Conservation (phyloP, 768 basidiomycete species). For the Nidularia sp. region DNA sequence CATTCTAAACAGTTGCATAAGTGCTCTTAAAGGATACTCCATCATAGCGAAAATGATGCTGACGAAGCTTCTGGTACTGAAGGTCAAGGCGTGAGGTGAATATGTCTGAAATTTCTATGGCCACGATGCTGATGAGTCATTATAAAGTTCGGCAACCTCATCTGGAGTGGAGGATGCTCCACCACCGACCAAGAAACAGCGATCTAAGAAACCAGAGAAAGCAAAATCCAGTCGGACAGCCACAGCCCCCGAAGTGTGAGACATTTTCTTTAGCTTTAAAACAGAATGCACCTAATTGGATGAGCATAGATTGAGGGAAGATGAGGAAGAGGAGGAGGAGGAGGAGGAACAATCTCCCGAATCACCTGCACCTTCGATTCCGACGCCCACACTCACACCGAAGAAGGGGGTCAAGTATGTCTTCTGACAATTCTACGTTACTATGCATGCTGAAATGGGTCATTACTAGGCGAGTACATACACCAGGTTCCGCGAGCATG, state of each 20-base stretch:
- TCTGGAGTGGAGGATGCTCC: background rate
- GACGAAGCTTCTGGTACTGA: slow-evolving; percentile 7
- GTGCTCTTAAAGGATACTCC: slow-evolving; percentile 6
- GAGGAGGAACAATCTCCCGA: too few relatives aligned
- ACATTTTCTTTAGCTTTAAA: too few relatives aligned
- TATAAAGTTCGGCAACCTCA: background rate
- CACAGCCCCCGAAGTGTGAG: too few relatives aligned
- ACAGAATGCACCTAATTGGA: too few relatives aligned
- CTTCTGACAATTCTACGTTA: background rate
- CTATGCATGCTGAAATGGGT: background rate
- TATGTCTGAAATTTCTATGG: slow-evolving; percentile 3
- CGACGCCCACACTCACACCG: slow-evolving; percentile 15
- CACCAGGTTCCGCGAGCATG: slow-evolving; percentile 15
- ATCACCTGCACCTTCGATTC: background rate
- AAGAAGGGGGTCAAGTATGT: slow-evolving; percentile 27
- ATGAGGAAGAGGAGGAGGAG: too few relatives aligned
- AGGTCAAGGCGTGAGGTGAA: slow-evolving; percentile 4
- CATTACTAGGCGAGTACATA: slow-evolving; percentile 16
- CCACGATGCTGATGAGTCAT: slow-evolving; percentile 1
- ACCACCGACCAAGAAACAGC: slow-evolving; percentile 6
- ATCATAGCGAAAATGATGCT: background rate
- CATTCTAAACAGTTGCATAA: slow-evolving; percentile 6
- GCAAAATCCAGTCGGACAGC: slow-evolving; percentile 3
- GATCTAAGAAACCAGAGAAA: slow-evolving; percentile 10
- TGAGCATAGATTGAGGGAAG: too few relatives aligned